Evolutionary conservation across 805 yeast genomes (phyloP), one percentile per base, ranked within the genome.

Genomic region (Crinitomyces ghanaensis): DNA sequence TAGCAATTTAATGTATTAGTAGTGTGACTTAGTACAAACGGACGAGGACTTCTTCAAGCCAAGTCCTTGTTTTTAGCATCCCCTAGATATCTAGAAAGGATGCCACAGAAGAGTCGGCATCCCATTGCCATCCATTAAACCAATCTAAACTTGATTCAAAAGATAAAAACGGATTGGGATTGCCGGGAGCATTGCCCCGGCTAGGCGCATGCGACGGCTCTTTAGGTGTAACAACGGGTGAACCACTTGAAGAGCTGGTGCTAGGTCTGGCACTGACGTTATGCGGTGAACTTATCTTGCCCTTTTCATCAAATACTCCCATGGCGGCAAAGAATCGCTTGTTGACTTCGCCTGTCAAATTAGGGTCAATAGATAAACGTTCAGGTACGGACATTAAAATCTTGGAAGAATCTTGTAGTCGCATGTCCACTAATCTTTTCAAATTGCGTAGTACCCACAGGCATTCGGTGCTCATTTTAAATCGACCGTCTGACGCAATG

Each of bases 361-460:
- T 66, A 41, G 66, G 74, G 43, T 71, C 73, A 3, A 62, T 59
- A 1, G 77, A 77, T n/a, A n/a, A n/a, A n/a, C n/a, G n/a, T n/a
- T n/a, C n/a, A n/a, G n/a, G n/a, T 14, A 67, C 51, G 3, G 44
- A 46, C n/a, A 42, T 36, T 31, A 74, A 50, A 1, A 48, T 47
- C 7, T 49, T 39, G 6, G 60, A 49, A n/a, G 68, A 59, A 34
- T 64, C 64, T 29, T 59, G 50, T 34, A 70, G 52, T 30, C 71
- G 53, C 32, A 68, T 50, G n/a, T 64, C 51, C 29, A 68, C 52
- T 44, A 72, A 62, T 38, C 66, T 70, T 44, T 70, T 72, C 38
- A 71, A 54, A 60, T 66, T 68, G 40, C 70, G 71, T 26, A 74
- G 44, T 2, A 69, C 72, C 81, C 80, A 74, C n/a, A 70, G 44